Conservation (phyloP, 1,284 basidiomycete species). For the Trametes versicolor region DNA sequence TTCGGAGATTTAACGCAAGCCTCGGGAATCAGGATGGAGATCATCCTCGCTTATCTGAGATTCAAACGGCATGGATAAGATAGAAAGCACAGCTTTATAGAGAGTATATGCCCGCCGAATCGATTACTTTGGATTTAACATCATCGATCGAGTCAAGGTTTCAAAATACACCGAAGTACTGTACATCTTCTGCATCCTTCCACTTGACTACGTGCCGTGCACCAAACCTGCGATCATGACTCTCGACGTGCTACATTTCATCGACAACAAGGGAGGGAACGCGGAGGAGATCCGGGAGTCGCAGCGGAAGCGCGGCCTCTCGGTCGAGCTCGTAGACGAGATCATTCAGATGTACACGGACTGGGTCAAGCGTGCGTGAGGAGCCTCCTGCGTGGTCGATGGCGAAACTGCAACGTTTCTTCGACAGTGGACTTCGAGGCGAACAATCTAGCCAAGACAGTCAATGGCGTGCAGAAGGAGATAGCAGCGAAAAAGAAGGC, state of each 20-base stretch:
- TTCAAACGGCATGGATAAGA: constrained; percentile 24
- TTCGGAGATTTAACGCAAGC: constrained; percentile 23
- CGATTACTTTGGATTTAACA: constrained; percentile 8
- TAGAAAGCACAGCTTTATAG: constrained; percentile 16
- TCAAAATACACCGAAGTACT: background rate
- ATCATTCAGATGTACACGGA: constrained; percentile 92
- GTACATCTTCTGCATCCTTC: background rate
- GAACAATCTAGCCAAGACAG: constrained; percentile 82
- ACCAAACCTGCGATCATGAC: constrained; percentile 58
- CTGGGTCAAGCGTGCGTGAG: constrained; percentile 88
- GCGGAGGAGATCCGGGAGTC: constrained; percentile 93
- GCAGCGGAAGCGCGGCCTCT: constrained; percentile 90
- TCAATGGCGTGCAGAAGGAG: constrained; percentile 93
- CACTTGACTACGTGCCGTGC: background rate
- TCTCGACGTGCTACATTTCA: constrained; percentile 80
- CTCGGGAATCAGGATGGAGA: no score
- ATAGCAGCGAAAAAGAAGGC: constrained; percentile 96
- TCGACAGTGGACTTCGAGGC: constrained; percentile 86
- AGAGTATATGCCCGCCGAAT: constrained; percentile 12
- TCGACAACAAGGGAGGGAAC: constrained; percentile 93
- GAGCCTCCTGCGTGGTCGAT: background rate
- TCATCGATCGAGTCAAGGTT: constrained; percentile 13
- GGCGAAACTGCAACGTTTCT: background rate
- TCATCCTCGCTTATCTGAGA: constrained; percentile 18
- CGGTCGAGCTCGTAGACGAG: constrained; percentile 93